Percentiles rank a stretch among this genome's conserved stretches.
Evolutionary conservation across 345 rosid species (phyloP).

Genomic region (Noccaea bulbosa): DNA sequence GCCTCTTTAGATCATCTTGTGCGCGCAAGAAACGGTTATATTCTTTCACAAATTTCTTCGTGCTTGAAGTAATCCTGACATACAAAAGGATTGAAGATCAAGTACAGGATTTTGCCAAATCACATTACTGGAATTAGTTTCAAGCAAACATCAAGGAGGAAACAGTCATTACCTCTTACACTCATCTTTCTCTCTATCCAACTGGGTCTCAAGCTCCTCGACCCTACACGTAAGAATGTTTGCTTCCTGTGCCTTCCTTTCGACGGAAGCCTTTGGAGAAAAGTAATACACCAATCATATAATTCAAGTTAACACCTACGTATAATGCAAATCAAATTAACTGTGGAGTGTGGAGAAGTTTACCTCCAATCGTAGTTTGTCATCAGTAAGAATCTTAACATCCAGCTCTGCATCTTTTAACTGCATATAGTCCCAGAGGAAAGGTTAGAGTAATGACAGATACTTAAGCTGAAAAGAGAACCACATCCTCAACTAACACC

Average conservation of each 20-base stretch:
- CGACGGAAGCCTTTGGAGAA: slow-evolving; percentile 50
- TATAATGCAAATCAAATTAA: slow-evolving; percentile 38
- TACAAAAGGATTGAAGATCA: slow-evolving; percentile 27
- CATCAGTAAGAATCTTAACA: slow-evolving; percentile 54
- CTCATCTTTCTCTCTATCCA: slow-evolving; percentile 75
- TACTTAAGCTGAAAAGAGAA: background rate
- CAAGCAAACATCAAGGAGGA: slow-evolving; percentile 20
- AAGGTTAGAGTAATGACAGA: slow-evolving; percentile 6
- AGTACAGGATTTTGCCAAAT: slow-evolving; percentile 12
- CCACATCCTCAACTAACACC: slow-evolving; percentile 11
- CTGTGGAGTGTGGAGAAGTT: slow-evolving; percentile 38
- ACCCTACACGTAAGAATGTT: slow-evolving; percentile 70
- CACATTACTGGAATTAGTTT: background rate
- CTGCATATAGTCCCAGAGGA: slow-evolving; percentile 52
- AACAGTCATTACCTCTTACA: slow-evolving; percentile 60
- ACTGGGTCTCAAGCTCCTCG: slow-evolving; percentile 70
- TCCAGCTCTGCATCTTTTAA: slow-evolving; percentile 61
- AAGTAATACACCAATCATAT: slow-evolving; percentile 12
- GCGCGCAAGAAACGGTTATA: slow-evolving; percentile 59
- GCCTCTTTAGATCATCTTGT: slow-evolving; percentile 85
- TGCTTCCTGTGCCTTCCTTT: slow-evolving; percentile 72
- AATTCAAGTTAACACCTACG: slow-evolving; percentile 1
- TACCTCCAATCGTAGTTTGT: slow-evolving; percentile 65
- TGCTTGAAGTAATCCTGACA: slow-evolving; percentile 73
- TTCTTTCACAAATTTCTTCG: slow-evolving; percentile 75